Evolutionary conservation across 495 filamentous ascomycete genomes (phyloP), one percentile per base, ranked within the genome.

Genomic region (Tuber umbilicatum): DNA sequence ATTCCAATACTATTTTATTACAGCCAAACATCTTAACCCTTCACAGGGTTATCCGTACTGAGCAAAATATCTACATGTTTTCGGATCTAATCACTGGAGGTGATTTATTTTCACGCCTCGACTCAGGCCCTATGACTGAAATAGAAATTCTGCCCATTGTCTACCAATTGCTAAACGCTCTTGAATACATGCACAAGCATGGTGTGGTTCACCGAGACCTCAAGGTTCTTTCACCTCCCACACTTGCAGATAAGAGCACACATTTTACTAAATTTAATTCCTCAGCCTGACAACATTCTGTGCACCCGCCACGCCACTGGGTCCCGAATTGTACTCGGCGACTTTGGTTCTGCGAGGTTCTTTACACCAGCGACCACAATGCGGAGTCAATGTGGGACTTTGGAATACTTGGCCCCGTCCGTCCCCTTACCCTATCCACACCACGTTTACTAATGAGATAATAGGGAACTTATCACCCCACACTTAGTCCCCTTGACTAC

Each of bases 191-290:
- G 7, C 90, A 91, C 78, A 81, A 84, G 16, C 82, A 83, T 9
- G 79, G 84, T 6, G 88, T 91, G 50, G 89, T 87, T 14, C 90
- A 92, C 79, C 83, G 90, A 41, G 90, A 92, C 75, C 82, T 92
- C n/a, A 92, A 92, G 81, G 81, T 82, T 73, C 12, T 9, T 35
- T 35, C 35, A 21, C 41, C 47, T 41, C 1, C 6, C 37, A 19
- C 35, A 21, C 31, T 40, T 45, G 14, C 3, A 19, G 47, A 41
- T 12, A 4, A 35, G 35, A 45, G 27, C 5, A 40, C 41, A 45
- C 9, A 41, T 38, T 41, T 68, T 35, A 67, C 74, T 73, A 19
- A 75, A 19, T 43, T 23, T 21, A 1, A 45, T 5, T 12, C 21
- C 27, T 21, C 19, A 82, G 79, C 90, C 89, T 0, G 90, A 91